Evolutionary conservation across 495 filamentous ascomycete genomes (phyloP).

Genomic region (Penicillium pulvis): DNA sequence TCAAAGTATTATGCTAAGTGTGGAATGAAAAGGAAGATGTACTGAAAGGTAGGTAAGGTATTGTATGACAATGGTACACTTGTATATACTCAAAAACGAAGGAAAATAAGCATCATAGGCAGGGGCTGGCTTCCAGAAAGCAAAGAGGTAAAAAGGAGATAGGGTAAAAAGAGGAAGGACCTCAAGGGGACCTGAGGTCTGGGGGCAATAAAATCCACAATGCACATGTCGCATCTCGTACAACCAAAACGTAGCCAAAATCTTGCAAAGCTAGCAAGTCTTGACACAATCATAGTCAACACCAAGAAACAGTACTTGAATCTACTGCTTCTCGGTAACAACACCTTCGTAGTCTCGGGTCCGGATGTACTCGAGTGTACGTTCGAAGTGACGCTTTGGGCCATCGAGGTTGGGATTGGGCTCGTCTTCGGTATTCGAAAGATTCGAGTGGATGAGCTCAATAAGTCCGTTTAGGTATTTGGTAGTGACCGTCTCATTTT

Average conservation of each 20-base stretch:
- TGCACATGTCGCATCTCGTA: constrained; percentile 7
- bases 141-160: constrained; percentile 8
- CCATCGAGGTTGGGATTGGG: constrained; percentile 77
- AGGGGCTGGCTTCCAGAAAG: constrained; percentile 26
- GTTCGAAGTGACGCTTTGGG: constrained; percentile 88
- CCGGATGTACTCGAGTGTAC: constrained; percentile 90
- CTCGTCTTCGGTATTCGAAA: constrained; percentile 72
- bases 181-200: background rate
- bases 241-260: background rate
- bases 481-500: constrained; percentile 96
- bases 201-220: background rate
- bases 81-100: constrained; percentile 35
- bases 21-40: constrained; percentile 9
- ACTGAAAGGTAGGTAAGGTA: constrained; percentile 29
- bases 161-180: background rate
- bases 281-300: background rate
- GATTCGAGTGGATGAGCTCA: constrained; percentile 95
- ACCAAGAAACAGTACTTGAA: background rate
- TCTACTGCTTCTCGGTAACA: constrained; percentile 65
- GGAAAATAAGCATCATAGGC: constrained; percentile 14
- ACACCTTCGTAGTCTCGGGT: constrained; percentile 92
- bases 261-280: background rate
- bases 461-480: constrained; percentile 98
- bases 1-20: too few relatives aligned
- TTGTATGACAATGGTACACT: constrained; percentile 37